Evolutionary conservation across 208 protist genomes (phyloP), one percentile per base, ranked within the genome.

Genomic region (Leishmania martiniquensis): DNA sequence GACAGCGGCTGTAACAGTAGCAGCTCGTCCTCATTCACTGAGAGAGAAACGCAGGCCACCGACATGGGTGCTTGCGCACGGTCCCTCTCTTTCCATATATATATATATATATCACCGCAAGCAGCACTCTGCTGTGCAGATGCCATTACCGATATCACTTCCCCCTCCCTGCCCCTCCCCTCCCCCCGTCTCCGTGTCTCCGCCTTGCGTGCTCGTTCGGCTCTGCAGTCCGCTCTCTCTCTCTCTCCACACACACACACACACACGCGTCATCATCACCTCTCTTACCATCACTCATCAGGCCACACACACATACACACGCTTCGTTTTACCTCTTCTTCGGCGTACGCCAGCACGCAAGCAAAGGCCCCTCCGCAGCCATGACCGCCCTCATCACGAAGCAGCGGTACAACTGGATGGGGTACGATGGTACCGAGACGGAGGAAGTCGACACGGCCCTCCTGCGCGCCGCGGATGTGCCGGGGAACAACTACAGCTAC

Each of bases 351-450:
- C n/a, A n/a, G n/a, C n/a, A n/a, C n/a, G n/a, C n/a, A n/a, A n/a
- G n/a, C n/a, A n/a, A n/a, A n/a, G n/a, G n/a, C 17, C 10, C 29
- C 57, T 63, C 57, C 29, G 54, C 44, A 77, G 20, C 45, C 49
- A 86, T 86, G 78, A 85, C 87, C 66, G 86, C 87, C 34, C 76
- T 94, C 42, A 76, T 93, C 49, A 79, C 83, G n/a, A 87, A 70
- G n/a, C 86, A 96, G 65, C 85, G 87, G 47, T 94, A 90, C 81
- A 97, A 95, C 84, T 97, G 93, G 93, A 97, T 97, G 93, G 90
- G 91, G 47, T 87, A 95, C 83, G 84, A 94, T 71, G 91, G 93
- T 60, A 92, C 89, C 66, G 87, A 95, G 85, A 89, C 88, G 22
- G 76, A 87, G 65, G 75, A 87, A 63, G 68, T 92, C 57, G 85